Base-by-base conservation (phyloP, 768 basidiomycete species). In the Rhizopogon vulgaris region DNA sequence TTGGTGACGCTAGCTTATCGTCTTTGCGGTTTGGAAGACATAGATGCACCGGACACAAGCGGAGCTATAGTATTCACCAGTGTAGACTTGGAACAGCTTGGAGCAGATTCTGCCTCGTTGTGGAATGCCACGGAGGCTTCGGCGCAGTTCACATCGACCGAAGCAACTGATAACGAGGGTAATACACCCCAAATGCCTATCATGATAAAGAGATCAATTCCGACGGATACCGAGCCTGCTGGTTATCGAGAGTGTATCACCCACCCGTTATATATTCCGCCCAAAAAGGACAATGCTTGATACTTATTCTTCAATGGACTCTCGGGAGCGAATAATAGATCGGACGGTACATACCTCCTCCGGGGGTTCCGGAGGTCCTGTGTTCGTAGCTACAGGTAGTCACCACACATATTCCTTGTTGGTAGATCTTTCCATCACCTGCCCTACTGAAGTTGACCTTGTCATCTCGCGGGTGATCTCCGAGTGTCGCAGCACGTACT, bases 1-100 rank as follows among this genome's bases (percentile, higher is more conserved):
- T 48, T 60, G 38, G 46, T 54, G 43, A 54, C 49, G 12, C 57
- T 61, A n/a, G 38, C 18, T 17, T 60, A 58, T 36, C 52, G 46
- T 34, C 3, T 54, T 32, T 59, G 17, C 54, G 51, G 18, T 47
- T 55, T 36, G 25, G 17, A 50, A 52, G 18, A 32, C 24, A 27
- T 30, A 9, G 37, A 18, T 48, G 2, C 27, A 14, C 2, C 5
- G 22, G 1, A n/a, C 30, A 18, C 18, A 40, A 34, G 52, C 32
- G 11, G 47, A 52, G 22, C 22, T 14, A 30, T 52, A n/a, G 48
- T 63, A 39, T 52, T 64, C 42, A 59, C 56, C 15, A 58, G 49
- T 10, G 7, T 67, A 38, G 32, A 54, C 8, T 38, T 50, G 24
- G 41, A 43, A 32, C 45, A 52, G 24, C 30, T 52, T 24, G 14